Conservation (phyloP, 306 rosid genomes). For the Trichosanthes cucumerina region DNA sequence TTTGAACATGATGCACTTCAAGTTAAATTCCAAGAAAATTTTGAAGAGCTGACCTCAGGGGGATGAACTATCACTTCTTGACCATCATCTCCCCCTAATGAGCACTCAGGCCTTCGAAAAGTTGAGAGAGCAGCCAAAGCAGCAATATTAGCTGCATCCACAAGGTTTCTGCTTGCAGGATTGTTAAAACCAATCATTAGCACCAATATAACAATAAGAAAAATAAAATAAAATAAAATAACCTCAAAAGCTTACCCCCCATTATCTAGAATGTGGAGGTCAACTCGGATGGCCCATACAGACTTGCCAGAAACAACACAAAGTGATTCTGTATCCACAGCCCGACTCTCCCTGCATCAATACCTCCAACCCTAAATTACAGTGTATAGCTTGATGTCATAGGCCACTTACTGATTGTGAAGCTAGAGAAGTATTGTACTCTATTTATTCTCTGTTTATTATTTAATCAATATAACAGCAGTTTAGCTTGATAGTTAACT, state of each 20-base stretch:
- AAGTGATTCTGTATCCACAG: slow-evolving; percentile 72
- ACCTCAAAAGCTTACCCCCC: slow-evolving; percentile 46
- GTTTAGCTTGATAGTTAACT: neutral
- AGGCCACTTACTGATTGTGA: neutral
- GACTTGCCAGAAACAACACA: slow-evolving; percentile 64
- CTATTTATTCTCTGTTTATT: neutral
- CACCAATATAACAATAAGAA: neutral
- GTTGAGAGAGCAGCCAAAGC: slow-evolving; percentile 73
- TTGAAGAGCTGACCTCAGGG: slow-evolving; percentile 53
- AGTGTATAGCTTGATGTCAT: neutral
- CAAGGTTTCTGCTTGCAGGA: slow-evolving; percentile 51
- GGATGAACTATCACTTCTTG: slow-evolving; percentile 80
- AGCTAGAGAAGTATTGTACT: neutral
- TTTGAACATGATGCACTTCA: neutral
- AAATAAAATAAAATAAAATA: neutral
- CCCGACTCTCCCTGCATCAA: slow-evolving; percentile 67
- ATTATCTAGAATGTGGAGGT: slow-evolving; percentile 75
- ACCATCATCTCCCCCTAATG: slow-evolving; percentile 70
- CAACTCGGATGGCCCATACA: slow-evolving; percentile 79
- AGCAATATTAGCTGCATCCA: slow-evolving; percentile 82
- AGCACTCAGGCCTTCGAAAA: slow-evolving; percentile 78
- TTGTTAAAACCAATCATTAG: neutral
- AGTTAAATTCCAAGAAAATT: neutral
- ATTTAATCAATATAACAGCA: neutral
- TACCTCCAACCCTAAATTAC: slow-evolving; percentile 13